Conservation (phyloP, 75 land plant species). For the Chamaecyparis obtusa region DNA sequence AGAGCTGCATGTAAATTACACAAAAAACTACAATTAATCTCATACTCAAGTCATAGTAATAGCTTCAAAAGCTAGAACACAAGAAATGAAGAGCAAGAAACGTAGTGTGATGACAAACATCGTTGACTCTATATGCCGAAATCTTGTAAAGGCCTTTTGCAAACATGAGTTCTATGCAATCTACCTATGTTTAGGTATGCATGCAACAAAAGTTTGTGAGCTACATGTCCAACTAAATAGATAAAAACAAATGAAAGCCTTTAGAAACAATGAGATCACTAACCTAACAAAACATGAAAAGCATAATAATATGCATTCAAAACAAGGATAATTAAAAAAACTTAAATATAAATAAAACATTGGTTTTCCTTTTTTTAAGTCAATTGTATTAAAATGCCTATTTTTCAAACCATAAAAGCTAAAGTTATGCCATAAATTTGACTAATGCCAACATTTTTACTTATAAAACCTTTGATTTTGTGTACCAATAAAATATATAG, state of each 20-base stretch:
- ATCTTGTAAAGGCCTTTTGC: not conserved
- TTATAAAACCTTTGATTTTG: not conserved
- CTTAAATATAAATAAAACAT: too few species aligned
- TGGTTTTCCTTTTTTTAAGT: not conserved
- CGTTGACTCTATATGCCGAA: not conserved
- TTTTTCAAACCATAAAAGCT: not conserved
- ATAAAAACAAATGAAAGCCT: not conserved
- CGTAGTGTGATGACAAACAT: not conserved
- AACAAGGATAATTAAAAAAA: too few species aligned
- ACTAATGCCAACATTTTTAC: not conserved
- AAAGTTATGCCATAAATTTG: not conserved
- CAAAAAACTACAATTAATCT: not conserved
- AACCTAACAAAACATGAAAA: not conserved
- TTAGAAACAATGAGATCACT: not conserved
- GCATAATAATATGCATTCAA: not conserved
- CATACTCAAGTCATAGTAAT: not conserved
- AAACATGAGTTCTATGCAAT: not conserved
- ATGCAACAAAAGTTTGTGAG: not conserved
- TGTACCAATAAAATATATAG: not conserved
- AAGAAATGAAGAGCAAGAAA: not conserved
- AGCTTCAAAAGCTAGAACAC: not conserved
- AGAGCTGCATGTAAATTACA: conserved; percentile 36
- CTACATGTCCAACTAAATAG: not conserved
- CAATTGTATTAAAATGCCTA: not conserved
- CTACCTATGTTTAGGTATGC: not conserved